A percentile compares a stretch with the other conserved stretches of the same genome.
These are phyloP conservation scores for Aspergillus neoniger DNA, from an alignment of 2,329 filamentous ascomycete species.

Conservation along the genomic window DNA sequence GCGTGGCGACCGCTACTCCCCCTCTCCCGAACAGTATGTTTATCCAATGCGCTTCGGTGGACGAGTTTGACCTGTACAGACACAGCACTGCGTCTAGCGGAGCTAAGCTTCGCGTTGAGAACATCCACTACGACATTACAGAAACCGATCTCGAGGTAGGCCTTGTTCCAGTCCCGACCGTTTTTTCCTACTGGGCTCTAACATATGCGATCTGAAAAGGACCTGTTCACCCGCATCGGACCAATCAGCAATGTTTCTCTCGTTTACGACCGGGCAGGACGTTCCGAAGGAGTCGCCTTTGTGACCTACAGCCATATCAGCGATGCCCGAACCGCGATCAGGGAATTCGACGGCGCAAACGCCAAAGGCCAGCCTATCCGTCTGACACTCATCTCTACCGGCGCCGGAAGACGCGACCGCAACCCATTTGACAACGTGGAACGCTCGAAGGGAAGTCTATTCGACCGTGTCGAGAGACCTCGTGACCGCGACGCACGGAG, in stretches of 20 bases:
- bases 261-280: conserved; percentile 82
- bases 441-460: conserved; percentile 62
- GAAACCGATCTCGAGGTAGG: conserved; percentile 77
- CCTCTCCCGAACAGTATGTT: conserved; percentile 41
- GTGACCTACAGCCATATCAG: conserved; percentile 73
- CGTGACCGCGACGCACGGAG: conserved; percentile 44
- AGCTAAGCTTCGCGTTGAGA: conserved; percentile 79
- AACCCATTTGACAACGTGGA: conserved; percentile 55
- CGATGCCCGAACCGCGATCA: conserved; percentile 73
- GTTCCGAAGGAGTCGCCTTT: conserved; percentile 80
- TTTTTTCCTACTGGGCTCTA: neutral
- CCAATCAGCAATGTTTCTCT: conserved; percentile 69
- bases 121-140: conserved; percentile 88
- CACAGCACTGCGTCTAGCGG: conserved; percentile 55
- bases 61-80: conserved; percentile 7
- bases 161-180: neutral
- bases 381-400: conserved; percentile 64
- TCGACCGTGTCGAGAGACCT: conserved; percentile 59
- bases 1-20: conserved; percentile 37
- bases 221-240: conserved; percentile 78
- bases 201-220: conserved; percentile 52
- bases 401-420: conserved; percentile 34
- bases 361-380: conserved; percentile 85
- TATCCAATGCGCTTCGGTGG: neutral
- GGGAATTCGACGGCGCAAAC: conserved; percentile 85